Base-by-base conservation (phyloP, 1,284 basidiomycete genomes). In the Blastosporella zonata region DNA sequence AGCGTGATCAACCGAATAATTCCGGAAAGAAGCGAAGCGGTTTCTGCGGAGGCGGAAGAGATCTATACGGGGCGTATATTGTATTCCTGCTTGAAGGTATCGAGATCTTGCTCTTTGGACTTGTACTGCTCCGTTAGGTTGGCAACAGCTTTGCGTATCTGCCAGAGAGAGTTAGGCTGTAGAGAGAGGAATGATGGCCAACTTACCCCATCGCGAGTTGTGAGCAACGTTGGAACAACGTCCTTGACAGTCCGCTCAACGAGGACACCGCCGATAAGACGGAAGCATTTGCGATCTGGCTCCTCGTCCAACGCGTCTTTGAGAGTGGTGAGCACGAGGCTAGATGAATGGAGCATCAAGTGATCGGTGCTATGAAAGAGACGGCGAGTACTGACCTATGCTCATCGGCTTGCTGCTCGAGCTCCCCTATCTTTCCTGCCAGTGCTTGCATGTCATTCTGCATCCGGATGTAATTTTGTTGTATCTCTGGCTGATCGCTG, bases 191-290 rank as follows among this genome's bases (percentile, higher is more conserved):
- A 7, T 37, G 21, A 10, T 29, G 40, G 21, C 42, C 41, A 31
- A 68, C 84, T 55, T 60, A 93, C 91, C 53, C 92, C 91, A 59
- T 90, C 81, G 46, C 82, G 78, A 62, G 94, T 96, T 12, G 85
- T 91, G 66, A 91, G 81, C 35, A 97, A 70, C 18, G 90, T 85
- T 34, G 96, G 96, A 27, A 93, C 84, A 27, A 99, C 93, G 60
- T 99, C 97, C 64, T 90, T 87, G 38, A 99, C 97, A 0, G 93
- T 98, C 40, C 95, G 81, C 67, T 99, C 94, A 21, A 98, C 95
- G 7, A 99, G 79, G 2, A 97, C 87, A 23, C 96, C 97, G 9
- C 97, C 97, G 53, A 99, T 90, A 57, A 99, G 77, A 42, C 97
- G 85, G 71, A 98, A 99, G 70, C 97, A 99, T 70, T 93, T 94